Percentiles rank a stretch among this genome's conserved stretches.
phyloP scores from a whole-genome alignment of 2,329 filamentous ascomycete species.

The Cryphonectria radicalis region DNA sequence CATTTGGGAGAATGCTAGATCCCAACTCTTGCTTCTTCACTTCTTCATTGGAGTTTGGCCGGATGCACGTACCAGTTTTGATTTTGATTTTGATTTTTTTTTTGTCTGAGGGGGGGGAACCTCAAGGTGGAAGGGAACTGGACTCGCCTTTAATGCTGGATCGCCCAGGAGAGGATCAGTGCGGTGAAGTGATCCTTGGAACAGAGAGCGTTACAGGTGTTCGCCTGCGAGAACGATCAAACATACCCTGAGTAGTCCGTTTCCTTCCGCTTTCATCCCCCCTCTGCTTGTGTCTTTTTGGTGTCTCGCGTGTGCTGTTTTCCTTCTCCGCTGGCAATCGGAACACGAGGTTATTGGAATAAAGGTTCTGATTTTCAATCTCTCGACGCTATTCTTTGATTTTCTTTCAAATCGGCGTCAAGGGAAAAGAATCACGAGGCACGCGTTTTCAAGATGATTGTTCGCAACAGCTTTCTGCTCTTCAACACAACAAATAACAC shows the following conservation, averaged over 20 bases:
- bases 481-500: slow-evolving; percentile 20
- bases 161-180: slow-evolving; percentile 21
- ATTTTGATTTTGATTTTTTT: slow-evolving; percentile 17
- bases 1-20: slow-evolving; percentile 30
- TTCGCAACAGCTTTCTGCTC: slow-evolving; percentile 23
- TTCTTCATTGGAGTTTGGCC: slow-evolving; percentile 30
- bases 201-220: slow-evolving; percentile 21
- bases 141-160: slow-evolving; percentile 26
- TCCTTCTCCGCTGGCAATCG: slow-evolving; percentile 17
- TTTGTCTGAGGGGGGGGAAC: slow-evolving; percentile 11
- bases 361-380: slow-evolving; percentile 18
- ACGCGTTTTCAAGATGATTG: slow-evolving; percentile 14
- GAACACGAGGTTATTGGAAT: slow-evolving; percentile 19
- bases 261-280: slow-evolving; percentile 15
- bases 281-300: slow-evolving; percentile 9
- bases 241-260: slow-evolving; percentile 14
- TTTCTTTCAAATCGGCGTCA: slow-evolving; percentile 20
- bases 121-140: slow-evolving; percentile 17
- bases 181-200: slow-evolving; percentile 17
- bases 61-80: slow-evolving; percentile 17
- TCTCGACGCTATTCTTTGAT: slow-evolving; percentile 19
- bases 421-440: slow-evolving; percentile 14
- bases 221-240: slow-evolving; percentile 17
- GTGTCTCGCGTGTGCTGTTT: slow-evolving; percentile 18
- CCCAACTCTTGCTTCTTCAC: slow-evolving; percentile 28